These are phyloP conservation scores for Sporothrix pseudoabietina DNA, from an alignment of 2,329 filamentous ascomycete species.

Conservation along the genomic window DNA sequence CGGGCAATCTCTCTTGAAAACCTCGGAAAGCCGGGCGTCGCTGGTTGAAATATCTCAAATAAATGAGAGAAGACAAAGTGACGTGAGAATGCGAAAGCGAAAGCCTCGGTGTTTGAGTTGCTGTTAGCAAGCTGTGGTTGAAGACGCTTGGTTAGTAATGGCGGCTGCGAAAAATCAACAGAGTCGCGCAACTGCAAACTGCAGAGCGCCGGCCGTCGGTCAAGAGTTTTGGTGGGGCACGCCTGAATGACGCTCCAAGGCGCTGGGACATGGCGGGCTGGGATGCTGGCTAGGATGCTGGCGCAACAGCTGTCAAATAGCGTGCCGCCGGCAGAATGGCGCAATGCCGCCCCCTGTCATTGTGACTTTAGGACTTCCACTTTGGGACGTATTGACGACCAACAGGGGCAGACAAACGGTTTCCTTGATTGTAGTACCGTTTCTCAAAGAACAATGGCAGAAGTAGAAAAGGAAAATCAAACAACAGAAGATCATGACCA, in stretches of 20 bases:
- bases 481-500: background rate
- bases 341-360: constrained; percentile 29
- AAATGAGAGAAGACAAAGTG: background rate
- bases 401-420: background rate
- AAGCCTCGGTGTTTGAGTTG: background rate
- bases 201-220: constrained; percentile 27
- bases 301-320: constrained; percentile 21
- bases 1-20: background rate
- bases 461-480: background rate
- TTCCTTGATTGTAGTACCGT: background rate
- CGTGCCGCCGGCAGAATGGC: constrained; percentile 29
- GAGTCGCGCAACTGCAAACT: background rate
- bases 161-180: constrained; percentile 9
- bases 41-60: background rate
- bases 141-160: background rate
- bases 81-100: background rate
- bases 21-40: background rate
- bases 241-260: constrained; percentile 3
- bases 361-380: background rate
- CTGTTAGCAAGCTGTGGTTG: background rate
- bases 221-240: constrained; percentile 21
- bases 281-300: background rate
- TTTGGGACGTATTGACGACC: constrained; percentile 3
- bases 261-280: background rate
- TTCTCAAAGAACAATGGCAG: background rate